Evolutionary conservation across 768 basidiomycete genomes (phyloP).

Genomic region (Coprinopsis sp.): DNA sequence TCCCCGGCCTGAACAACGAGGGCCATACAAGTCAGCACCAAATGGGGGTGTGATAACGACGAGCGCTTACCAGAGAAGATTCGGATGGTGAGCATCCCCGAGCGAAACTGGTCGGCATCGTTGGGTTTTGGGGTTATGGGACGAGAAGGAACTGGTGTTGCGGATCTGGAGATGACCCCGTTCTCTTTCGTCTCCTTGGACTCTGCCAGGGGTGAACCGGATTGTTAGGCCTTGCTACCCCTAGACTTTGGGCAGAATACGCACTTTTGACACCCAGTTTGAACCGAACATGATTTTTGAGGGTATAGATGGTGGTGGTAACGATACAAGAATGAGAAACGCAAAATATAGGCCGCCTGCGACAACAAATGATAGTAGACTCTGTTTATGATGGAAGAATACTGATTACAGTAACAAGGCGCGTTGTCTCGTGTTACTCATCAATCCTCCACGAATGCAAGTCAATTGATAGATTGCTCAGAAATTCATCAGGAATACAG

Average conservation of each 20-base stretch:
- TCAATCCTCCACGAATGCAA: too few relatives aligned
- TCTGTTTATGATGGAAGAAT: background rate
- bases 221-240: conserved; percentile 6
- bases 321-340: conserved; percentile 7
- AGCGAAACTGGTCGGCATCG: conserved; percentile 64
- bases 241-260: conserved; percentile 11
- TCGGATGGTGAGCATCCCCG: conserved; percentile 91
- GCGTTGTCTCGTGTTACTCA: background rate
- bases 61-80: conserved; percentile 78
- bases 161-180: conserved; percentile 69
- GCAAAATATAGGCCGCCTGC: background rate
- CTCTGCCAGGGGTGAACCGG: conserved; percentile 47
- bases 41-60: conserved; percentile 9
- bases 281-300: conserved; percentile 14
- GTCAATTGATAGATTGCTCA: too few relatives aligned
- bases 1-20: conserved; percentile 57
- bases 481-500: too few relatives aligned
- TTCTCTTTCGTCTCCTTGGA: conserved; percentile 68
- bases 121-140: conserved; percentile 69
- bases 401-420: background rate
- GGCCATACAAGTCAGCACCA: background rate
- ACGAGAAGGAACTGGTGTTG: conserved; percentile 76
- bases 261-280: conserved; percentile 43
- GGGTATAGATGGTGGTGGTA: conserved; percentile 12
- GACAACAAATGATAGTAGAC: background rate